phyloP scores from a whole-genome alignment of 805 yeast genomes.

The Kazachstania martiniae region DNA sequence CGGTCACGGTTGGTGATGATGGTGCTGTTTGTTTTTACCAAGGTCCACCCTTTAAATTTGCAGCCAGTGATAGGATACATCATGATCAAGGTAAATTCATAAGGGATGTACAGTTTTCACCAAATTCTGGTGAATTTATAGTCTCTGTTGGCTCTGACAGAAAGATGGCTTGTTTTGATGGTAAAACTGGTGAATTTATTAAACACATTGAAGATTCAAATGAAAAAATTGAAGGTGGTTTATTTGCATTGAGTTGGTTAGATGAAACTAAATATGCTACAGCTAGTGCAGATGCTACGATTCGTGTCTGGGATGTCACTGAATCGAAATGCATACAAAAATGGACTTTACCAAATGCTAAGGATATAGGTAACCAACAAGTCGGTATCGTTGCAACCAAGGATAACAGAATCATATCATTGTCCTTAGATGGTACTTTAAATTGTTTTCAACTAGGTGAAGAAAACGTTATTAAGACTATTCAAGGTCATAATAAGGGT shows the following conservation, averaged over 20 bases:
- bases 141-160: conserved; percentile 84
- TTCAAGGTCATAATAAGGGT: conserved; percentile 75
- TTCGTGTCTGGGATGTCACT: conserved; percentile 54
- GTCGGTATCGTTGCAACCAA: conserved; percentile 64
- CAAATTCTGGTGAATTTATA: conserved; percentile 53
- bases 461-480: conserved; percentile 23
- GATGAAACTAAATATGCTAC: conserved; percentile 51
- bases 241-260: conserved; percentile 69
- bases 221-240: conserved; percentile 60
- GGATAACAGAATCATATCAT: conserved; percentile 45
- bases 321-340: conserved; percentile 34
- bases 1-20: conserved; percentile 89
- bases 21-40: conserved; percentile 70
- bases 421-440: conserved; percentile 64
- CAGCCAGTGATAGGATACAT: conserved; percentile 55
- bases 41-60: conserved; percentile 92
- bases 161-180: conserved; percentile 67
- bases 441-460: conserved; percentile 41
- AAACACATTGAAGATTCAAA: conserved; percentile 34
- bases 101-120: conserved; percentile 72
- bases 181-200: conserved; percentile 69
- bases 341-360: conserved; percentile 38
- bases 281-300: conserved; percentile 69
- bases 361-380: conserved; percentile 55
- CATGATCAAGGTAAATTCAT: conserved; percentile 61